These are phyloP conservation scores for Quercus variabilis DNA, from an alignment of 306 rosid species.

Conservation along the genomic window DNA sequence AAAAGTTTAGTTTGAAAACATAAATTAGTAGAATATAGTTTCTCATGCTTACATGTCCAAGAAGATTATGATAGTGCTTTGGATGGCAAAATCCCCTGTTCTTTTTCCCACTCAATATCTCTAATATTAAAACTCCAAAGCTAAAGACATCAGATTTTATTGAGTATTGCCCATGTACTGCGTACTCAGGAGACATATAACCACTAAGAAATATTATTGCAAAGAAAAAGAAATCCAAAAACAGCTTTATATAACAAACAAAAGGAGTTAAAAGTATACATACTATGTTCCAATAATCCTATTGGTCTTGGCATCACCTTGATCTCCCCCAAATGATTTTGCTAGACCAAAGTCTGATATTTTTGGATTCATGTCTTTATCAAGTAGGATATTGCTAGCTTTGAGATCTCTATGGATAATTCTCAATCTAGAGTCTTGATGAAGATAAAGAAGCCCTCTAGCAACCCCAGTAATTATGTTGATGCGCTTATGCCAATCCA, in stretches of 20 bases:
- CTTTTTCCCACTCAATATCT: slow-evolving; percentile 50
- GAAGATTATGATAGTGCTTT: slow-evolving; percentile 34
- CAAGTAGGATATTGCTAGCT: slow-evolving; percentile 47
- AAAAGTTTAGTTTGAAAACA: not conserved
- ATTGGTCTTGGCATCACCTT: slow-evolving; percentile 32
- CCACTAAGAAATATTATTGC: slow-evolving; percentile 22
- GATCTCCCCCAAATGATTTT: slow-evolving; percentile 45
- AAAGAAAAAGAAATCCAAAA: not conserved
- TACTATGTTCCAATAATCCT: slow-evolving; percentile 58
- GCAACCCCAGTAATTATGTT: slow-evolving; percentile 28
- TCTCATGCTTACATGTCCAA: slow-evolving; percentile 37
- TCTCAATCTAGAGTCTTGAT: slow-evolving; percentile 27
- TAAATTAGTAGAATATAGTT: not conserved
- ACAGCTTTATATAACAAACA: not conserved
- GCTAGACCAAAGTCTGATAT: slow-evolving; percentile 63
- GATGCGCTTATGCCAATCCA: slow-evolving; percentile 23
- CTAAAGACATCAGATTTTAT: slow-evolving; percentile 46
- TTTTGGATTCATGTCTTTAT: slow-evolving; percentile 48
- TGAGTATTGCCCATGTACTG: slow-evolving; percentile 33
- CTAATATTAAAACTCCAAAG: slow-evolving; percentile 46
- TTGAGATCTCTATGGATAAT: slow-evolving; percentile 45
- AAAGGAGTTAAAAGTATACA: not conserved
- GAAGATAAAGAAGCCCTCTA: slow-evolving; percentile 29
- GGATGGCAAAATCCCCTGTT: slow-evolving; percentile 34
- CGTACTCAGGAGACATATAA: slow-evolving; percentile 51